A percentile compares a stretch with the other conserved stretches of the same genome.
Evolutionary conservation across 108 stramenopile species (phyloP).

Genomic region (Skeletonema tropicum): DNA sequence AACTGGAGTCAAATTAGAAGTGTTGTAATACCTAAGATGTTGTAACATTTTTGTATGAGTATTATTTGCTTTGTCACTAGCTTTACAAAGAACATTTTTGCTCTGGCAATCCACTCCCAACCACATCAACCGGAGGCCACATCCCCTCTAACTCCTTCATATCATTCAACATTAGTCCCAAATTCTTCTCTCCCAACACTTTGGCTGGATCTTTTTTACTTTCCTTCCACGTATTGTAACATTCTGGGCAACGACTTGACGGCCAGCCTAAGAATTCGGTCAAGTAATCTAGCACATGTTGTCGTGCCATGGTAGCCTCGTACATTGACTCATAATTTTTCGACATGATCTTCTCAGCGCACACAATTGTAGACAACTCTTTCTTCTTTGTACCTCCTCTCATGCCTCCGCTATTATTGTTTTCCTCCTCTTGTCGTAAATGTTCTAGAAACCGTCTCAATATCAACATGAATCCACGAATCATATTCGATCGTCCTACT

Average conservation of each 20-base stretch:
- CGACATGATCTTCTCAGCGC: conserved; percentile 18
- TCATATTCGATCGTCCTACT: conserved; percentile 23
- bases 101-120: conserved; percentile 20
- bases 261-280: conserved; percentile 22
- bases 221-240: conserved; percentile 30
- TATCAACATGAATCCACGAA: conserved; percentile 24
- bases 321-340: conserved; percentile 9
- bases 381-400: not conserved
- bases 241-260: conserved; percentile 11
- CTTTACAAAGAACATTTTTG: conserved; percentile 14
- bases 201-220: conserved; percentile 6
- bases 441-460: conserved; percentile 11
- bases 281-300: not conserved
- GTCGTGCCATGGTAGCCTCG: conserved; percentile 2
- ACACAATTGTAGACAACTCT: conserved; percentile 15
- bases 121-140: conserved; percentile 24
- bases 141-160: conserved; percentile 27
- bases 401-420: not conserved
- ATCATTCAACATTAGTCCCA: conserved; percentile 15
- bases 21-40: too few species aligned
- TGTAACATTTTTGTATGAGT: too few species aligned
- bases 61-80: not conserved
- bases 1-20: not conserved
- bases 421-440: not conserved
- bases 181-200: conserved; percentile 12